These are phyloP conservation scores for Cytospora piceicola DNA, from an alignment of 2,329 filamentous ascomycete genomes.

Conservation along the genomic window DNA sequence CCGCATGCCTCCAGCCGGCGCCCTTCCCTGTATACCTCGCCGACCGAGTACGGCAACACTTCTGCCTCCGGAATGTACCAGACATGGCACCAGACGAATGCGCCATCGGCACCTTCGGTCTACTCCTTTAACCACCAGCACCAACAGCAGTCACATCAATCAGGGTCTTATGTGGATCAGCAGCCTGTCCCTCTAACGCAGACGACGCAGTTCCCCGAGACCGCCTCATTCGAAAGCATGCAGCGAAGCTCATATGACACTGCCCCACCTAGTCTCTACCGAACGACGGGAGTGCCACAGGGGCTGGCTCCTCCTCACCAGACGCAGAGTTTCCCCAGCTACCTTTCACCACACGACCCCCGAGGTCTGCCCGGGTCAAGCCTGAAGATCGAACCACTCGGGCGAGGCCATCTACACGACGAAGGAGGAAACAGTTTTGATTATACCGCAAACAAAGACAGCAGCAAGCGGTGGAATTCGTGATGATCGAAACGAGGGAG, in stretches of 20 bases:
- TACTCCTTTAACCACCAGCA: constrained; percentile 51
- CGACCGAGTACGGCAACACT: constrained; percentile 51
- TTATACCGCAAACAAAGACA: constrained; percentile 16
- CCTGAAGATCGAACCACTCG: constrained; percentile 32
- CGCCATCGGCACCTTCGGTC: constrained; percentile 46
- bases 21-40: constrained; percentile 48
- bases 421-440: constrained; percentile 23
- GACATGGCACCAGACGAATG: constrained; percentile 50
- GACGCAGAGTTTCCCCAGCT: constrained; percentile 32
- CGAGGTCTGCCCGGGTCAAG: constrained; percentile 27
- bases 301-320: constrained; percentile 30
- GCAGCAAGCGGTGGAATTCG: constrained; percentile 27
- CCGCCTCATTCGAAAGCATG: constrained; percentile 38
- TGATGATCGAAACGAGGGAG: background rate
- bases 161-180: constrained; percentile 38
- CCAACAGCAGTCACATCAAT: constrained; percentile 37
- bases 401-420: constrained; percentile 29
- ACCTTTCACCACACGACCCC: constrained; percentile 31
- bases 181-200: constrained; percentile 36
- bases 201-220: constrained; percentile 35
- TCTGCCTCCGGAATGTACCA: constrained; percentile 46
- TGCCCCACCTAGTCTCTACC: constrained; percentile 36
- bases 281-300: constrained; percentile 33
- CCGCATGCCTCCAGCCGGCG: constrained; percentile 52
- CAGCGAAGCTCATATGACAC: constrained; percentile 36